Conservation (phyloP, 1,284 basidiomycete species). For the Sporisorium iseilematis-ciliati region DNA sequence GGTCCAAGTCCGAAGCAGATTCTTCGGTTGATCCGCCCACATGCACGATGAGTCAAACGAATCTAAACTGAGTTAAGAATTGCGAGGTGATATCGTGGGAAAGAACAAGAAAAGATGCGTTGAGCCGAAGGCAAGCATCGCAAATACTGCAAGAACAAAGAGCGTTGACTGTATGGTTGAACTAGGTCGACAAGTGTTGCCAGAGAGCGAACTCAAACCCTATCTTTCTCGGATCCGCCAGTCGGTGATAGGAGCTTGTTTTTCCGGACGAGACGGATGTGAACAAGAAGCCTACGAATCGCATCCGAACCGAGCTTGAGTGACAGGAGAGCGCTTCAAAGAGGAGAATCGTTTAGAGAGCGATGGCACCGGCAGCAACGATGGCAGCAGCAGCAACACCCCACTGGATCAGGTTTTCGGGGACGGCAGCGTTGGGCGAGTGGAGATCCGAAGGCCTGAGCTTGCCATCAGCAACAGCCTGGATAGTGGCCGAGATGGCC, state of each 20-base stretch:
- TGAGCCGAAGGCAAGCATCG: not conserved
- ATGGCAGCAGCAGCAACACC: slow-evolving; percentile 56
- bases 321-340: slow-evolving; percentile 23
- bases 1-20: not conserved
- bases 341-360: slow-evolving; percentile 50
- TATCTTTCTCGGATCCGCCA: not conserved
- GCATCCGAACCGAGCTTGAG: not conserved
- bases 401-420: slow-evolving; percentile 37
- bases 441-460: slow-evolving; percentile 36
- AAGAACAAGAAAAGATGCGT: slow-evolving; percentile 2
- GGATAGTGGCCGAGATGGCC: slow-evolving; percentile 51
- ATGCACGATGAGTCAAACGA: slow-evolving; percentile 1
- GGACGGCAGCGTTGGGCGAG: slow-evolving; percentile 39
- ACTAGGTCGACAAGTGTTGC: not conserved
- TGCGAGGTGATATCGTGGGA: slow-evolving; percentile 4
- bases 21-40: not conserved
- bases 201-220: slow-evolving; percentile 3
- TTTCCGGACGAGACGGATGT: not conserved
- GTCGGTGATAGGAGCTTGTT: not conserved
- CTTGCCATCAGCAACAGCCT: slow-evolving; percentile 41
- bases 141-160: not conserved
- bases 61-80: slow-evolving; percentile 18
- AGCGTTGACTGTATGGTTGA: slow-evolving; percentile 4
- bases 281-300: too few species aligned
- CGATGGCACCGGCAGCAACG: slow-evolving; percentile 63